Percentiles rank a stretch among this genome's conserved stretches.
Conservation (phyloP, 2,329 filamentous ascomycete genomes). For the Tetracladium maxilliforme region DNA sequence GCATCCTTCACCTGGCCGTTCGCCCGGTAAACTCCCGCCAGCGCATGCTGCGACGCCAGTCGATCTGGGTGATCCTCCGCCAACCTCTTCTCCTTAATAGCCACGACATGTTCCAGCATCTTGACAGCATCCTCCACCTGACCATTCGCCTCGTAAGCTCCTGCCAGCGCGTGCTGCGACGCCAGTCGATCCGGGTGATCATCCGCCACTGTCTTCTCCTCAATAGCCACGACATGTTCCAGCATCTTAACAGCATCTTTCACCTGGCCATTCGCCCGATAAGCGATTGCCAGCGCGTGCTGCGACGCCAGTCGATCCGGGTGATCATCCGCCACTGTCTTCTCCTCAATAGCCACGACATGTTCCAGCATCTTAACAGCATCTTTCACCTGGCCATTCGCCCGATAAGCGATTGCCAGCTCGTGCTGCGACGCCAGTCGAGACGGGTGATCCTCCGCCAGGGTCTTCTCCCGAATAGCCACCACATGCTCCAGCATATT, state of each 20-base stretch:
- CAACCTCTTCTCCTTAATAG: conserved; percentile 5
- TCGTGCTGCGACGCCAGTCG: conserved; percentile 5
- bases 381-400: conserved; percentile 6
- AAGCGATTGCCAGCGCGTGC: conserved; percentile 3
- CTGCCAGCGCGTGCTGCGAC: conserved; percentile 5
- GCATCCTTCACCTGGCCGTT: no score
- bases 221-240: conserved; percentile 9
- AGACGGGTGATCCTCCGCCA: conserved; percentile 3
- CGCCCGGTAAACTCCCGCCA: no score
- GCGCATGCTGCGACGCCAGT: conserved; percentile 8
- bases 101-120: conserved; percentile 10
- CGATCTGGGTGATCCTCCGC: conserved; percentile 7
- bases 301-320: conserved; percentile 3
- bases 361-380: conserved; percentile 10
- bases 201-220: conserved; percentile 6
- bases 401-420: conserved; percentile 10
- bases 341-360: conserved; percentile 6
- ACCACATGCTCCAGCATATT: conserved; percentile 10
- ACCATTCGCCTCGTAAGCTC: conserved; percentile 7
- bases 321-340: conserved; percentile 3
- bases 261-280: conserved; percentile 7
- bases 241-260: conserved; percentile 10
- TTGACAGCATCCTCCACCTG: conserved; percentile 9
- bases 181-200: conserved; percentile 7
- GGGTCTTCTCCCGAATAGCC: conserved; percentile 5